Conservation (phyloP, 2,329 filamentous ascomycete species). For the Hortaea werneckii region DNA sequence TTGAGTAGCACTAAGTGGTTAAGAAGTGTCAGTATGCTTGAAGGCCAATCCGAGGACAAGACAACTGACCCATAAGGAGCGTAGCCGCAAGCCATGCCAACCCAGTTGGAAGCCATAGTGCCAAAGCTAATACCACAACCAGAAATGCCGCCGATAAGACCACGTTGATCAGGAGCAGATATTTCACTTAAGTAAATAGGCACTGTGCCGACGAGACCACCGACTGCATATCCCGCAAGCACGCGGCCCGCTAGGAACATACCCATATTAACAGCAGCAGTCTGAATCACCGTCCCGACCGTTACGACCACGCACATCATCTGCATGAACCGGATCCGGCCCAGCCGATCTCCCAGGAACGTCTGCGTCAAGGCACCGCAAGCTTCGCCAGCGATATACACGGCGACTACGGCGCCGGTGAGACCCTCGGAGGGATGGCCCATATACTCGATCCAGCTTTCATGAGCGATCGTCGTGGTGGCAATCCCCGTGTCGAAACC, state of each 20-base stretch:
- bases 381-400: constrained; percentile 51
- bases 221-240: constrained; percentile 22
- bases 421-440: constrained; percentile 43
- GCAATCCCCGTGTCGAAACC: constrained; percentile 52
- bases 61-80: constrained; percentile 25
- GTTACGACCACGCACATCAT: constrained; percentile 47
- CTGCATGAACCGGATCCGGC: constrained; percentile 28
- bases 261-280: constrained; percentile 39
- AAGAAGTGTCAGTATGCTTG: not conserved
- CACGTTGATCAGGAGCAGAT: constrained; percentile 34
- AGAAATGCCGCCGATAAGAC: constrained; percentile 41
- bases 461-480: constrained; percentile 51
- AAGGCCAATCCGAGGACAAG: not conserved
- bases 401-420: constrained; percentile 47
- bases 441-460: constrained; percentile 53
- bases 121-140: constrained; percentile 47
- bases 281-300: constrained; percentile 45
- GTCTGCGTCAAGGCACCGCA: constrained; percentile 43
- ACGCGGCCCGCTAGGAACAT: constrained; percentile 24
- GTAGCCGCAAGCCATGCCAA: constrained; percentile 46
- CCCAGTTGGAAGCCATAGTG: constrained; percentile 49
- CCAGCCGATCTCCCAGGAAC: constrained; percentile 40
- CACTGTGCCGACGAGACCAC: constrained; percentile 34
- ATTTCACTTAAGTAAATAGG: constrained; percentile 49
- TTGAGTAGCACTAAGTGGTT: constrained; percentile 30